A percentile compares a stretch with the other conserved stretches of the same genome.
These are phyloP conservation scores for Pleurotus ostreatus DNA, from an alignment of 768 basidiomycete genomes.

Conservation along the genomic window DNA sequence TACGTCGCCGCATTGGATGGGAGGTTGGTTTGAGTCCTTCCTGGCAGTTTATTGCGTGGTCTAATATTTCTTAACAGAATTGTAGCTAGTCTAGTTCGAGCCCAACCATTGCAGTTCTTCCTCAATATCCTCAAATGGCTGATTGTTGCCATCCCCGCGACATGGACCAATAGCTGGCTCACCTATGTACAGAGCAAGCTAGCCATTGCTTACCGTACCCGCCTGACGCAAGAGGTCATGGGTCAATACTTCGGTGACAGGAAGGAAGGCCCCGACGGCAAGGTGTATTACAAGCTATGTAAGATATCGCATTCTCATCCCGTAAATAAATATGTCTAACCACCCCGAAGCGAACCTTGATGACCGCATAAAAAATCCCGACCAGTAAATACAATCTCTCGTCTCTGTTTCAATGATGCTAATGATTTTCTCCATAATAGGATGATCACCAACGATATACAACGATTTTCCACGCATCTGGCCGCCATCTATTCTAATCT, in stretches of 20 bases:
- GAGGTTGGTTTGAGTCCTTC: conserved; percentile 45
- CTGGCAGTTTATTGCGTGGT: neutral
- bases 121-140: conserved; percentile 88
- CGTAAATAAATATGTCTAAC: neutral
- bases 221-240: conserved; percentile 81
- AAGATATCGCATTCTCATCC: conserved; percentile 16
- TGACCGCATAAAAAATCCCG: conserved; percentile 93
- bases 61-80: conserved; percentile 49
- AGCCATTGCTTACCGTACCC: conserved; percentile 81
- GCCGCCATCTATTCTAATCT: conserved; percentile 94
- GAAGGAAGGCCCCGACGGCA: conserved; percentile 60
- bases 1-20: conserved; percentile 95
- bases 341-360: conserved; percentile 77
- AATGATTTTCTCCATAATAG: conserved; percentile 30
- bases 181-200: conserved; percentile 93
- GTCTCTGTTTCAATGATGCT: neutral
- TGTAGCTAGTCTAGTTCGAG: conserved; percentile 91
- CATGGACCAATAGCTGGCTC: conserved; percentile 90
- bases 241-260: conserved; percentile 79
- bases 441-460: conserved; percentile 95
- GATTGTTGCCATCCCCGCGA: conserved; percentile 87
- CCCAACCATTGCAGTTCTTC: conserved; percentile 73
- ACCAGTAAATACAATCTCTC: conserved; percentile 57
- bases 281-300: conserved; percentile 94
- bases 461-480: conserved; percentile 84